A percentile compares a stretch with the other conserved stretches of the same genome.
phyloP scores from a whole-genome alignment of 371 early-diverging fungal species.

The Mucor velutinosus region DNA sequence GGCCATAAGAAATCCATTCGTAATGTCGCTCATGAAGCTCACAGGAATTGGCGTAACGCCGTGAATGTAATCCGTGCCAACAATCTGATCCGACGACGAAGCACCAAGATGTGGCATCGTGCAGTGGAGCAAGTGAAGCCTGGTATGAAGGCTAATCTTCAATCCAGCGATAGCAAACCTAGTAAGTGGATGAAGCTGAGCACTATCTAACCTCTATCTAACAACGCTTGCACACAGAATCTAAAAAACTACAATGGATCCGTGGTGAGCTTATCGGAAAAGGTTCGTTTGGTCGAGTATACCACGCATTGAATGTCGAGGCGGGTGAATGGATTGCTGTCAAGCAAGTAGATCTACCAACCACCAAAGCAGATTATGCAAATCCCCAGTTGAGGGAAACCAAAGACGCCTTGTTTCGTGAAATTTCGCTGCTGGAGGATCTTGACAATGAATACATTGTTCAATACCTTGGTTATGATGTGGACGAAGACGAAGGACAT shows the following conservation, averaged over 20 bases:
- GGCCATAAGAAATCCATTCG: constrained; percentile 66
- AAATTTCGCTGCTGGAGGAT: constrained; percentile 54
- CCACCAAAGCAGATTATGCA: constrained; percentile 52
- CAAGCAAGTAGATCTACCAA: constrained; percentile 93
- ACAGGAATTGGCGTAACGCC: constrained; percentile 45
- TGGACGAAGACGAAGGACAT: constrained; percentile 61
- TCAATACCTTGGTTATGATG: constrained; percentile 79
- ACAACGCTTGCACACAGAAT: constrained; percentile 2
- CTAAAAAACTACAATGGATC: constrained; percentile 72
- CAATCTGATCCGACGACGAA: constrained; percentile 49
- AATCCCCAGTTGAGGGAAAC: constrained; percentile 39
- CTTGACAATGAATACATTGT: constrained; percentile 93
- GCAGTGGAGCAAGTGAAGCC: constrained; percentile 62
- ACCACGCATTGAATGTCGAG: constrained; percentile 83
- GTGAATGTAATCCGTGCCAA: constrained; percentile 40
- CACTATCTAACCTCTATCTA: background rate
- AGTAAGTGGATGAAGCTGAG: constrained; percentile 20
- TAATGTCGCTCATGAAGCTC: constrained; percentile 54
- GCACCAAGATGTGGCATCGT: constrained; percentile 71
- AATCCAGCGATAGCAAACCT: constrained; percentile 27
- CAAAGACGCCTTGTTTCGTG: constrained; percentile 45
- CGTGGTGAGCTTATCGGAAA: constrained; percentile 93
- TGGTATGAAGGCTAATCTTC: constrained; percentile 33
- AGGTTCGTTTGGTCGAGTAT: constrained; percentile 98
- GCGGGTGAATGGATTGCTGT: constrained; percentile 95